Percentiles rank a stretch among this genome's conserved stretches.
These are phyloP conservation scores for Microcera coccophila DNA, from an alignment of 2,329 filamentous ascomycete genomes.

Conservation along the genomic window DNA sequence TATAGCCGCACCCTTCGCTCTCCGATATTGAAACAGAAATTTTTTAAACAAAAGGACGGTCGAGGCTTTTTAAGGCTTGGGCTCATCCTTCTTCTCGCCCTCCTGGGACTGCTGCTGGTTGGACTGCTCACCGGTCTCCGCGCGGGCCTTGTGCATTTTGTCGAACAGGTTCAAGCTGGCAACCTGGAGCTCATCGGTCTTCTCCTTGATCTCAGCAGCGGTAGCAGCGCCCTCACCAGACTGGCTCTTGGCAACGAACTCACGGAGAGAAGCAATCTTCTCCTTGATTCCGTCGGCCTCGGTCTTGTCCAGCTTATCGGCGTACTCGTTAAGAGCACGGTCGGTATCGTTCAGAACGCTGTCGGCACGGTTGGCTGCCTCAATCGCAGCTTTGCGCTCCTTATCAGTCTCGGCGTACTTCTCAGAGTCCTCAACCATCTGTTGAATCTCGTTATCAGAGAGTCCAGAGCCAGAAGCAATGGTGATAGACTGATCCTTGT, in stretches of 20 bases:
- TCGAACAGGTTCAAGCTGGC: conserved; percentile 95
- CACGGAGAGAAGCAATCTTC: conserved; percentile 82
- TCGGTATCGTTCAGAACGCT: conserved; percentile 95
- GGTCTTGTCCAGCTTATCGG: conserved; percentile 93
- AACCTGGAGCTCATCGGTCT: conserved; percentile 96
- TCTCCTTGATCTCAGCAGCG: conserved; percentile 92
- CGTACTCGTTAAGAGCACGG: conserved; percentile 95
- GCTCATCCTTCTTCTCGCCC: conserved; percentile 73
- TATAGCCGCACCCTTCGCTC: conserved; percentile 34
- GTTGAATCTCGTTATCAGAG: conserved; percentile 88
- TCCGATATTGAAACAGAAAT: conserved; percentile 32
- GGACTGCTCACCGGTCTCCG: conserved; percentile 57
- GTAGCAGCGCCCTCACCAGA: conserved; percentile 82
- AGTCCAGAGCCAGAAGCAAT: conserved; percentile 97
- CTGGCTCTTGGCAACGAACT: conserved; percentile 92
- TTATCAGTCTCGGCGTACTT: conserved; percentile 93
- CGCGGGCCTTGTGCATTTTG: conserved; percentile 98
- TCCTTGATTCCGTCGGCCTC: conserved; percentile 91
- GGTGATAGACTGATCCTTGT: conserved; percentile 99
- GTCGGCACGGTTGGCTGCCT: conserved; percentile 96
- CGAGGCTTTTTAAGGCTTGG: conserved; percentile 54
- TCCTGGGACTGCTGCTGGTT: conserved; percentile 55
- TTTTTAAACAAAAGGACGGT: conserved; percentile 20
- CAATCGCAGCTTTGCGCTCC: conserved; percentile 92
- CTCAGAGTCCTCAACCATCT: conserved; percentile 97